Percentiles rank a stretch among this genome's conserved stretches.
Evolutionary conservation across 75 land plant species (phyloP).

Genomic region (Sequoiadendron giganteum): DNA sequence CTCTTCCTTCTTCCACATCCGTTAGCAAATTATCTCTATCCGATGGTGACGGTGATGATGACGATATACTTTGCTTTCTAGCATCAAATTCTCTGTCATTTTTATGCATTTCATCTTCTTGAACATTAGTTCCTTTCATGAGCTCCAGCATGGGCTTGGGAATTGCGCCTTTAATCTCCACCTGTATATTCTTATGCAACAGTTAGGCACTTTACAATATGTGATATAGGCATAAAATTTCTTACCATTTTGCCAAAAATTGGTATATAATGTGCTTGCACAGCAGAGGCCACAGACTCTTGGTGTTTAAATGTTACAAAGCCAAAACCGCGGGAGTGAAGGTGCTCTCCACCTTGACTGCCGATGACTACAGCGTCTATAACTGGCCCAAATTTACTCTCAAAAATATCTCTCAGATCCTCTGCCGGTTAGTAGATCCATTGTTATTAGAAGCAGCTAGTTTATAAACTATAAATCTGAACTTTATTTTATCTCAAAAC

Average conservation of each 20-base stretch:
- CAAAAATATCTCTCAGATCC: constrained; percentile 47
- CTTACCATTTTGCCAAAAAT: constrained; percentile 61
- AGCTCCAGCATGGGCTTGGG: constrained; percentile 28
- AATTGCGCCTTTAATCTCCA: constrained; percentile 58
- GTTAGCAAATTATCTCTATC: neutral
- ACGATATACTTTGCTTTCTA: constrained; percentile 7
- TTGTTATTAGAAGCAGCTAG: neutral
- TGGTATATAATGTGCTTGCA: constrained; percentile 54
- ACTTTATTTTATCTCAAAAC: neutral
- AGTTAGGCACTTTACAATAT: neutral
- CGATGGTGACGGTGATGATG: neutral
- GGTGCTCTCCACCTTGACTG: constrained; percentile 35
- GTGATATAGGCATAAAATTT: neutral
- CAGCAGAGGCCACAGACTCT: constrained; percentile 48
- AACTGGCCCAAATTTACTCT: constrained; percentile 61
- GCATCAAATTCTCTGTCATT: neutral
- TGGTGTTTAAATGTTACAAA: constrained; percentile 64
- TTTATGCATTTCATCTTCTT: neutral
- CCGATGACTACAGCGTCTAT: constrained; percentile 56
- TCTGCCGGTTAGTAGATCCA: constrained; percentile 30
- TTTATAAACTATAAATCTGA: neutral
- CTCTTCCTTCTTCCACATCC: neutral
- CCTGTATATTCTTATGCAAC: constrained; percentile 24
- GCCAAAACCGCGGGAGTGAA: constrained; percentile 64
- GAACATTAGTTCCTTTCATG: constrained; percentile 3